Evolutionary conservation across 2,329 filamentous ascomycete species (phyloP).

Genomic region (Apiospora arundinis): DNA sequence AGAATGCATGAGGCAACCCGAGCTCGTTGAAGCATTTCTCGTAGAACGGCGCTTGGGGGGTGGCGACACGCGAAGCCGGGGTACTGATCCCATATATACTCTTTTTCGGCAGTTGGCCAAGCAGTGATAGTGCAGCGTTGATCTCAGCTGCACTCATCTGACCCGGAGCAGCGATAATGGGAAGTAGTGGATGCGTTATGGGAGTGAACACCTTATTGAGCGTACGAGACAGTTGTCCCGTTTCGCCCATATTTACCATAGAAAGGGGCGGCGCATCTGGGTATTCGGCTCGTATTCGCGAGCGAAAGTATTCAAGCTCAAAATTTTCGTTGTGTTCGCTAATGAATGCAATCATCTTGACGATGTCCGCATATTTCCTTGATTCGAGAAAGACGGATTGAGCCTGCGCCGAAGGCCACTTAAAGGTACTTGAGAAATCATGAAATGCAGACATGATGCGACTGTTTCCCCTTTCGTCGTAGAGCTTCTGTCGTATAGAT

Average conservation of each 20-base stretch:
- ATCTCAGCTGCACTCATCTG: conserved; percentile 88
- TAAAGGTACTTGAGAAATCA: conserved; percentile 84
- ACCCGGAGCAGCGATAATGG: conserved; percentile 83
- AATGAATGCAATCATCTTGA: conserved; percentile 90
- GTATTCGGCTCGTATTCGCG: conserved; percentile 72
- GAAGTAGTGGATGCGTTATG: conserved; percentile 84
- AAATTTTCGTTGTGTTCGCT: conserved; percentile 86
- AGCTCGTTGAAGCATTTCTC: conserved; percentile 84
- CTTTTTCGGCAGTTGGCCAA: conserved; percentile 81
- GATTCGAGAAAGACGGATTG: conserved; percentile 75
- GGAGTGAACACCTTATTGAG: conserved; percentile 87
- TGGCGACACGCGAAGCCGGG: conserved; percentile 65
- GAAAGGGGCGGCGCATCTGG: conserved; percentile 76
- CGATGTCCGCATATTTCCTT: conserved; percentile 78
- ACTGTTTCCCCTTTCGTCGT: conserved; percentile 75
- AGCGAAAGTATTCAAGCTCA: conserved; percentile 88
- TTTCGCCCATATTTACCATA: conserved; percentile 85
- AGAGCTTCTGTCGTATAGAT: conserved; percentile 70
- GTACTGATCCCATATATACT: conserved; percentile 82
- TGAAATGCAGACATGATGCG: conserved; percentile 93
- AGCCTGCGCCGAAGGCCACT: conserved; percentile 78
- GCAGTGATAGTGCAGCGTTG: conserved; percentile 77
- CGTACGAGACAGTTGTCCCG: conserved; percentile 83
- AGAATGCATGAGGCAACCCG: conserved; percentile 83
- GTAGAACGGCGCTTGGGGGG: conserved; percentile 82